Conservation (phyloP, 257 asterid genomes). For the Primulina tabacum region DNA sequence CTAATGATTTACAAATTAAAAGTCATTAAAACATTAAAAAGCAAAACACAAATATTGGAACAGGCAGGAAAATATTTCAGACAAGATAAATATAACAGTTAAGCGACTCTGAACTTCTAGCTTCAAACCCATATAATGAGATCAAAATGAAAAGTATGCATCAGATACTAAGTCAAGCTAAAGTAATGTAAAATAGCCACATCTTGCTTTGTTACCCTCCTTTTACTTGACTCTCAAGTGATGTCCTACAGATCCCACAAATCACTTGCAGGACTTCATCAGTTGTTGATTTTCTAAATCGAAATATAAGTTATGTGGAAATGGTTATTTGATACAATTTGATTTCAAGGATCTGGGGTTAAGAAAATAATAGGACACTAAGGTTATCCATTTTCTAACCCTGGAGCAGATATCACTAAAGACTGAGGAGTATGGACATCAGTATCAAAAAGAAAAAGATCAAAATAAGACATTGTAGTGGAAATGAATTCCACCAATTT, state of each 20-base stretch:
- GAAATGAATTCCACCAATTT: background rate
- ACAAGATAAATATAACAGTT: background rate
- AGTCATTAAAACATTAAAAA: constrained; percentile 32
- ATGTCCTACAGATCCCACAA: background rate
- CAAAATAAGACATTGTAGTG: background rate
- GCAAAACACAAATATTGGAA: constrained; percentile 17
- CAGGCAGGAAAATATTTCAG: constrained; percentile 1
- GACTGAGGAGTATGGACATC: too few species aligned
- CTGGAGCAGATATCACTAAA: background rate
- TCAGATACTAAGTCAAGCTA: background rate
- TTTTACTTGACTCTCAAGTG: constrained; percentile 7
- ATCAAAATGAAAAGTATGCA: background rate
- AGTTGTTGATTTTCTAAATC: too few species aligned
- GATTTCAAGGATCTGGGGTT: background rate
- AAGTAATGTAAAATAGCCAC: background rate
- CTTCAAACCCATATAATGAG: background rate
- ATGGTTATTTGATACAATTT: background rate
- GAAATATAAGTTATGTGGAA: too few species aligned
- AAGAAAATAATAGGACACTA: background rate
- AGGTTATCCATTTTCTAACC: background rate
- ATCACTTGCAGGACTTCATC: background rate
- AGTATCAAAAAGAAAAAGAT: background rate
- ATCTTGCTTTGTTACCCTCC: background rate
- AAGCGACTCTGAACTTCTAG: background rate
- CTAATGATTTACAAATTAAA: constrained; percentile 52